Conservation (phyloP, 176 grass and related monocot species). For the Dendrocalamus sinicus region DNA sequence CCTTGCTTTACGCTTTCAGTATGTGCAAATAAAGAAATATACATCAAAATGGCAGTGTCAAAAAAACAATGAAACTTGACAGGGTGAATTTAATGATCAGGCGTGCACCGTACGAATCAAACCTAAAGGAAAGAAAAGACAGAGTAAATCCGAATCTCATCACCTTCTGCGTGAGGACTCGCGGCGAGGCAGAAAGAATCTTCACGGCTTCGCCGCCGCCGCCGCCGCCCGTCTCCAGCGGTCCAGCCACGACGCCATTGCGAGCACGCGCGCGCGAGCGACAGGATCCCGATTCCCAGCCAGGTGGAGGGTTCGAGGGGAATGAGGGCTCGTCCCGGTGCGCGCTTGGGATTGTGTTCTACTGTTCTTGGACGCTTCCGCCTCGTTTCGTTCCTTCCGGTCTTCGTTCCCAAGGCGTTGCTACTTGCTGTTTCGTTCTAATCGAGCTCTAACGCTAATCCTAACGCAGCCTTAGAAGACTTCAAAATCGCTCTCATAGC, state of each 20-base stretch:
- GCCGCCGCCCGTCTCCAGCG: not conserved
- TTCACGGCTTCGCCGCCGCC: not conserved
- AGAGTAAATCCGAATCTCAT: not conserved
- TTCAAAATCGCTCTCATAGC: not conserved
- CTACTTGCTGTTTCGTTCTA: not conserved
- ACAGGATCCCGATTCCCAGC: constrained; percentile 7
- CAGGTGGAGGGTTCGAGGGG: constrained; percentile 30
- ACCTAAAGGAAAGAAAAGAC: not conserved
- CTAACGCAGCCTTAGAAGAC: not conserved
- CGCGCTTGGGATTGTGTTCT: constrained; percentile 25
- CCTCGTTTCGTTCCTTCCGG: constrained; percentile 18
- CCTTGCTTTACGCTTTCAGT: too few relatives aligned
- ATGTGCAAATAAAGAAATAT: not conserved
- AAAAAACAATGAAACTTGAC: not conserved
- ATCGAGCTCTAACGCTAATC: constrained; percentile 20
- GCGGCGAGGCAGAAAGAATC: not conserved
- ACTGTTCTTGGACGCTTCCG: constrained; percentile 5
- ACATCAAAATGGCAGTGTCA: not conserved
- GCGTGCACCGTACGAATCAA: not conserved
- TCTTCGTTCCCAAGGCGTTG: constrained; percentile 30
- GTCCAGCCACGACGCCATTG: not conserved
- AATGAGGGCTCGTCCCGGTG: not conserved
- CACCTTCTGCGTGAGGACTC: constrained; percentile 30
- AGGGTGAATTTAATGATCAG: not conserved
- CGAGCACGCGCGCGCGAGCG: not conserved